phyloP scores from a whole-genome alignment of 2,329 filamentous ascomycete genomes.

The Huntiella savannae region DNA sequence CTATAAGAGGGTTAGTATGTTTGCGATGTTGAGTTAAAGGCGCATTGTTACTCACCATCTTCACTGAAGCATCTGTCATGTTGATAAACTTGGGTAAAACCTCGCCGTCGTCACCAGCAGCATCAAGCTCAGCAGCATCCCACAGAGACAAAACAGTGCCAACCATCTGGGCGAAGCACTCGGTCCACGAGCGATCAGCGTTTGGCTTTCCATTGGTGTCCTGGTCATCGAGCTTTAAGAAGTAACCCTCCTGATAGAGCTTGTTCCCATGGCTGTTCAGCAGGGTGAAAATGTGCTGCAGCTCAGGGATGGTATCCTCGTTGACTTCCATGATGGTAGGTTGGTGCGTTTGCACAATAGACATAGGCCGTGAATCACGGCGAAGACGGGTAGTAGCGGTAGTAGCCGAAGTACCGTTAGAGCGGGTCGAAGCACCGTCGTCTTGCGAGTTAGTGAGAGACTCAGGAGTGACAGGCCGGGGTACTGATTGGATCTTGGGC shows the following conservation, averaged over 20 bases:
- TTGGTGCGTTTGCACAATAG: slow-evolving; percentile 71
- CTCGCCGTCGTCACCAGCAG: slow-evolving; percentile 65
- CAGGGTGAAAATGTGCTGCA: slow-evolving; percentile 84
- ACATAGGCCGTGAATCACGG: slow-evolving; percentile 51
- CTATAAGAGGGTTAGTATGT: slow-evolving; percentile 22
- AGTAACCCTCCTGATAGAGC: slow-evolving; percentile 94
- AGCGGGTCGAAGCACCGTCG: slow-evolving; percentile 13
- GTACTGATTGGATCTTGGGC: slow-evolving; percentile 5
- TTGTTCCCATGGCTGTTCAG: slow-evolving; percentile 93
- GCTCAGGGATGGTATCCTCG: slow-evolving; percentile 73
- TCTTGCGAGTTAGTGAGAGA: slow-evolving; percentile 2
- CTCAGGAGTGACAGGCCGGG: slow-evolving; percentile 7
- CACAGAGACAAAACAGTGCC: slow-evolving; percentile 88
- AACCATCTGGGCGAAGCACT: slow-evolving; percentile 92
- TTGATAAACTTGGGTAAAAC: slow-evolving; percentile 90
- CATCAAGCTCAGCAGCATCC: slow-evolving; percentile 85
- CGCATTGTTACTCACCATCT: slow-evolving; percentile 50
- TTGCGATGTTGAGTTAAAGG: too few species aligned
- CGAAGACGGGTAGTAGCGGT: slow-evolving; percentile 22
- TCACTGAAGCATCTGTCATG: slow-evolving; percentile 88
- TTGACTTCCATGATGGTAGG: slow-evolving; percentile 72
- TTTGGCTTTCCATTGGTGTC: slow-evolving; percentile 78
- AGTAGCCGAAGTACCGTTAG: slow-evolving; percentile 13
- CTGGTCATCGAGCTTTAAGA: slow-evolving; percentile 87
- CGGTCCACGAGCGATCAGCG: slow-evolving; percentile 73